Evolutionary conservation across 257 asterid genomes (phyloP).

Genomic region (Thymus quinquecostatus): DNA sequence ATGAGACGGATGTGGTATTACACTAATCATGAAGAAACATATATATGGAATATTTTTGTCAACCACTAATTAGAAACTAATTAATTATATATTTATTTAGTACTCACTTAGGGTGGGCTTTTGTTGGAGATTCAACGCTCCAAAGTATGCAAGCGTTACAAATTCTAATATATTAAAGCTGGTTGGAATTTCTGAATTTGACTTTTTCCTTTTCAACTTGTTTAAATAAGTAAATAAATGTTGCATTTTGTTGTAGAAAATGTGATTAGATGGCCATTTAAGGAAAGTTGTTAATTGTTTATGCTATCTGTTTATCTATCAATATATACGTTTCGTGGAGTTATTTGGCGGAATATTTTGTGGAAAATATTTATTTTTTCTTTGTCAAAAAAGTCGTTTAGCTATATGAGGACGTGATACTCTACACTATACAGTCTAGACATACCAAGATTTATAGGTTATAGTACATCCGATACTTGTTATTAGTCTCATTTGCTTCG

Average conservation of each 20-base stretch:
- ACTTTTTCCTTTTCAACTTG: background rate
- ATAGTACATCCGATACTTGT: too few species aligned
- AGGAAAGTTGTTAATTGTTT: background rate
- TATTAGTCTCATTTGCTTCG: too few species aligned
- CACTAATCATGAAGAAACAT: background rate
- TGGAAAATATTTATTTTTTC: too few species aligned
- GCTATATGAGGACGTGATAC: background rate
- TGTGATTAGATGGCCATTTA: background rate
- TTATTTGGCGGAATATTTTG: background rate
- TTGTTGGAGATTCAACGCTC: constrained; percentile 26
- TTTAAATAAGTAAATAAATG: background rate
- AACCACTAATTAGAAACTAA: background rate
- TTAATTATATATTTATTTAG: background rate
- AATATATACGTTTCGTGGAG: too few species aligned
- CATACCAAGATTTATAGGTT: too few species aligned
- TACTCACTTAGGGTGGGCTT: constrained; percentile 15
- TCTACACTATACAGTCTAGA: too few species aligned
- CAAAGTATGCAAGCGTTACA: background rate
- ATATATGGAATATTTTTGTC: background rate
- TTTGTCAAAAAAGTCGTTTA: background rate
- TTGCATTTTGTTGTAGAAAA: background rate
- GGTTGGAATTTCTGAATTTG: background rate
- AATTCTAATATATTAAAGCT: background rate
- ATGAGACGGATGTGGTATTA: too few species aligned
- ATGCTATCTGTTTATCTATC: too few species aligned